Evolutionary conservation across 73 alveolate species (phyloP).

Genomic region (Halteria grandinella): DNA sequence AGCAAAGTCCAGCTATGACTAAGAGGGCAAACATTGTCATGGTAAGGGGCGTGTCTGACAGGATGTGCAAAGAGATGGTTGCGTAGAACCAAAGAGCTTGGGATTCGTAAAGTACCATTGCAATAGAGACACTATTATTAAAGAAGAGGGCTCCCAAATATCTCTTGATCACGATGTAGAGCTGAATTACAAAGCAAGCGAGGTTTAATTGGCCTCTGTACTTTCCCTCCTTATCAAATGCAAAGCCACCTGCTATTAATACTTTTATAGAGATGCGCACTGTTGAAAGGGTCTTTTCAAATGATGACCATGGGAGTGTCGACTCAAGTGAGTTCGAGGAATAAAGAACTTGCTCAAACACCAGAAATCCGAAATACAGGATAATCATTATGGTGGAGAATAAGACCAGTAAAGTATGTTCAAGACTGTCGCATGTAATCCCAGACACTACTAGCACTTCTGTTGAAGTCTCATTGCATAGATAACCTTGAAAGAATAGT

Average conservation of each 20-base stretch:
- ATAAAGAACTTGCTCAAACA: constrained; percentile 1
- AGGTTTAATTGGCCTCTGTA: constrained; percentile 7
- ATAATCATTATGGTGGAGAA: constrained; percentile 16
- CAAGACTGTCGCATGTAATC: neutral
- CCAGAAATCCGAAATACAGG: constrained; percentile 6
- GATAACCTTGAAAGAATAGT: neutral
- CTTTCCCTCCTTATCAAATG: constrained; percentile 20
- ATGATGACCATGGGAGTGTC: constrained; percentile 36
- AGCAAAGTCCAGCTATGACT: neutral
- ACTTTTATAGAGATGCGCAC: constrained; percentile 2
- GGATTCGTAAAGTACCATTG: constrained; percentile 15
- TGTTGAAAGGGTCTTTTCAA: neutral
- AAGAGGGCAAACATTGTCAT: neutral
- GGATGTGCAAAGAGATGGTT: neutral
- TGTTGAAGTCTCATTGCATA: constrained; percentile 28
- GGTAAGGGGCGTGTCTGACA: neutral
- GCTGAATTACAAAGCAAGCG: constrained; percentile 6
- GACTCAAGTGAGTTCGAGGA: constrained; percentile 35
- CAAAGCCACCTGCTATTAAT: constrained; percentile 16
- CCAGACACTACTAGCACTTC: neutral
- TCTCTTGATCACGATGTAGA: constrained; percentile 13
- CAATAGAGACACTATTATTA: constrained; percentile 7
- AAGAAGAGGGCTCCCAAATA: neutral
- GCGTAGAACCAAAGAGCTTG: constrained; percentile 24
- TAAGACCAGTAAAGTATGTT: neutral